These are phyloP conservation scores for Sporodiniella umbellata DNA, from an alignment of 371 early-diverging fungal species.

Conservation along the genomic window DNA sequence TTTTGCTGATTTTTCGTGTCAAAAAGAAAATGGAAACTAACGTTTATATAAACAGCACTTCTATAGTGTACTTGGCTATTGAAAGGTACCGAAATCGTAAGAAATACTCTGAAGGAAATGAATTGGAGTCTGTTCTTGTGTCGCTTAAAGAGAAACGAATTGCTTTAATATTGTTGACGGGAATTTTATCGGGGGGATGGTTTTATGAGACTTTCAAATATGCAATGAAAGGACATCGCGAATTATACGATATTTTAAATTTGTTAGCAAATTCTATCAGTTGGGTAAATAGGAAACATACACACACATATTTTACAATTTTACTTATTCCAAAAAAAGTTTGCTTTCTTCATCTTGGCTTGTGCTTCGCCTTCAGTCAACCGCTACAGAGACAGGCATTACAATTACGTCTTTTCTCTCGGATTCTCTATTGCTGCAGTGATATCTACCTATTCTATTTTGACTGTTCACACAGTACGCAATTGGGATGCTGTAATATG, in stretches of 20 bases:
- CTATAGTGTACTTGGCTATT: background rate
- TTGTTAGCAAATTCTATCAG: constrained; percentile 1
- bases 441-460: constrained; percentile 1
- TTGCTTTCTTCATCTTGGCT: constrained; percentile 5
- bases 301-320: background rate
- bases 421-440: constrained; percentile 1
- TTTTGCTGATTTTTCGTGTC: too few species aligned
- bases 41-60: background rate
- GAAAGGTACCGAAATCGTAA: constrained; percentile 4
- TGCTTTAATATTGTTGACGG: background rate
- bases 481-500: background rate
- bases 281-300: constrained; percentile 7
- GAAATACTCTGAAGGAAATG: constrained; percentile 2
- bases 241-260: constrained; percentile 1
- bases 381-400: constrained; percentile 13
- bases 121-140: constrained; percentile 2
- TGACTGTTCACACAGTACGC: background rate
- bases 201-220: constrained; percentile 5
- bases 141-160: constrained; percentile 6
- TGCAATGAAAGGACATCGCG: background rate
- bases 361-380: constrained; percentile 14
- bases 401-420: constrained; percentile 8
- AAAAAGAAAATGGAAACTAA: background rate
- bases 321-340: background rate
- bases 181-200: constrained; percentile 1